Percentiles rank a stretch among this genome's conserved stretches.
These are phyloP conservation scores for Fonsecaea multimorphosa DNA, from an alignment of 2,329 filamentous ascomycete genomes.

Conservation along the genomic window DNA sequence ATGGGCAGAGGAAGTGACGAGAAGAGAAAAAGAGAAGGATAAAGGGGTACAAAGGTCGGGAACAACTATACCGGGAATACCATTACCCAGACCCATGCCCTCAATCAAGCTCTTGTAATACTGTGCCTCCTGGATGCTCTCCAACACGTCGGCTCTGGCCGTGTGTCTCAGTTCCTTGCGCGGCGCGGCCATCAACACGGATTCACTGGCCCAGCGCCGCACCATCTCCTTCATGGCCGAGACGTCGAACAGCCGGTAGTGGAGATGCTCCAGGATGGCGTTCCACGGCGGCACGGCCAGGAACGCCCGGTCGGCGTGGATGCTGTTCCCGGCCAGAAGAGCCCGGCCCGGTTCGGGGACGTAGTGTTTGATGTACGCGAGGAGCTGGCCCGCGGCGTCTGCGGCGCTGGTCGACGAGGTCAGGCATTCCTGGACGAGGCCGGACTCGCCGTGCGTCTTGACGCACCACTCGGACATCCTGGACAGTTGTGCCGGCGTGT, in stretches of 20 bases:
- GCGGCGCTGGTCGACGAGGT: constrained; percentile 73
- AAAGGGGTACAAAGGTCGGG: no score
- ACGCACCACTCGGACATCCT: constrained; percentile 91
- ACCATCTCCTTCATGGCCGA: constrained; percentile 91
- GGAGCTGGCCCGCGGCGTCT: constrained; percentile 72
- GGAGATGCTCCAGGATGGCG: constrained; percentile 74
- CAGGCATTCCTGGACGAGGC: constrained; percentile 77
- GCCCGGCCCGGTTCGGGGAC: constrained; percentile 71
- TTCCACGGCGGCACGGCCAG: constrained; percentile 76
- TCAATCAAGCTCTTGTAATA: constrained; percentile 73
- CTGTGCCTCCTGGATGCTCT: constrained; percentile 89
- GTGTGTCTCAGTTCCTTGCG: constrained; percentile 78
- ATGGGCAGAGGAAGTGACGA: background rate
- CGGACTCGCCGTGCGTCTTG: constrained; percentile 76
- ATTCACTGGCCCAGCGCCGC: constrained; percentile 74
- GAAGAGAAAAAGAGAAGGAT: background rate
- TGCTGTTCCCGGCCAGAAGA: constrained; percentile 87
- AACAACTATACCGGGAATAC: no score
- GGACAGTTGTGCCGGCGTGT: constrained; percentile 71
- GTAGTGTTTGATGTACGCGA: constrained; percentile 76
- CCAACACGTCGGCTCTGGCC: constrained; percentile 86
- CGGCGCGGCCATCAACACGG: constrained; percentile 67
- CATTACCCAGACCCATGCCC: constrained; percentile 1
- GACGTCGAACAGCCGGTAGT: constrained; percentile 91
- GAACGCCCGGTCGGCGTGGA: constrained; percentile 88